Evolutionary conservation across 129 eudicot genomes (phyloP).

Genomic region (Smallanthus sonchifolius): DNA sequence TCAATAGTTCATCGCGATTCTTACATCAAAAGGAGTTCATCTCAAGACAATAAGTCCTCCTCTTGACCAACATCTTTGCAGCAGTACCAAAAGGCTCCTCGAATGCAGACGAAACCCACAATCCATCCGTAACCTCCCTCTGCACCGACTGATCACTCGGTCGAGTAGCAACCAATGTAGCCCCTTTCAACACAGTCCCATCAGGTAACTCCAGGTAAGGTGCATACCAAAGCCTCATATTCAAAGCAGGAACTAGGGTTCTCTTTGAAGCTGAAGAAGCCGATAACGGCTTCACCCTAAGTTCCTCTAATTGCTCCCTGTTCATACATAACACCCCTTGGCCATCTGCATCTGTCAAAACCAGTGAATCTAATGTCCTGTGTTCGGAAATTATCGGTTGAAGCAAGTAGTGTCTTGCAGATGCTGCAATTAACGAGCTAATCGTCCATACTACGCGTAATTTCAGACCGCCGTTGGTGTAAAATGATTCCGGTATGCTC

Average conservation of each 20-base stretch:
- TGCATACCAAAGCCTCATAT: conserved; percentile 94
- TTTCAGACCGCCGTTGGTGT: conserved; percentile 83
- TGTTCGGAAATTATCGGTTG: conserved; percentile 78
- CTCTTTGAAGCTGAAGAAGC: conserved; percentile 71
- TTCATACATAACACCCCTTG: conserved; percentile 93
- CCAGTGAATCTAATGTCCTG: conserved; percentile 53
- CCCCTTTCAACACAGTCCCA: conserved; percentile 79
- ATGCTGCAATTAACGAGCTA: conserved; percentile 81
- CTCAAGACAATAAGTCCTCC: conserved; percentile 84
- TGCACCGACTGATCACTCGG: conserved; percentile 64
- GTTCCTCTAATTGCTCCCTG: conserved; percentile 82
- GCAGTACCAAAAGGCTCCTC: conserved; percentile 82
- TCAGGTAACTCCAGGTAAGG: conserved; percentile 72
- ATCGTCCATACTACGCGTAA: conserved; percentile 88
- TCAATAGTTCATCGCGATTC: background rate
- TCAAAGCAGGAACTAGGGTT: conserved; percentile 72
- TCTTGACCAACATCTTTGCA: conserved; percentile 74
- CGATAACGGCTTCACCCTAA: conserved; percentile 89
- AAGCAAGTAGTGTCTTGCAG: conserved; percentile 72
- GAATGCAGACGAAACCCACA: conserved; percentile 69
- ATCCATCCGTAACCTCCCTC: conserved; percentile 55
- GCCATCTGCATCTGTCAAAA: conserved; percentile 66
- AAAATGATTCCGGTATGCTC: conserved; percentile 80
- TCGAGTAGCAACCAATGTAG: conserved; percentile 78
- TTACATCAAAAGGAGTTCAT: conserved; percentile 64